phyloP scores from a whole-genome alignment of 352 stramenopile genomes.

The Globisporangium cylindrosporum region DNA sequence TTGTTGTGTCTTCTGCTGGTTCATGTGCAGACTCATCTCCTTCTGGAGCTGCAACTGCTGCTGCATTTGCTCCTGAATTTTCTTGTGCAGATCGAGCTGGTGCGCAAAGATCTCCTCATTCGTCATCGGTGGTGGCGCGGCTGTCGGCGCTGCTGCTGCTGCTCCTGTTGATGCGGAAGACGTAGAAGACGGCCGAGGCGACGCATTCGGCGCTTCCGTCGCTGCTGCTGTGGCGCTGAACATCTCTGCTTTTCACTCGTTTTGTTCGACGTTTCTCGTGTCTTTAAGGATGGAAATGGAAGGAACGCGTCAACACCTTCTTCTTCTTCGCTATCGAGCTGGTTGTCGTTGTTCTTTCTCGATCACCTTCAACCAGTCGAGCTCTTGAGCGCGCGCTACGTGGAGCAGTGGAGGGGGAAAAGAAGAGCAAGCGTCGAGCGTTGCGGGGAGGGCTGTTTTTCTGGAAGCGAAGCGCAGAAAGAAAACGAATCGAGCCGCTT shows the following conservation, averaged over 20 bases:
- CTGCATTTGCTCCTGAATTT: constrained; percentile 87
- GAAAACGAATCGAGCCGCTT: not conserved
- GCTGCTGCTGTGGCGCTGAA: constrained; percentile 5
- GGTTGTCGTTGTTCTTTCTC: not conserved
- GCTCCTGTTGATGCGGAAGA: not conserved
- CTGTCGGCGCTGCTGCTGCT: not conserved
- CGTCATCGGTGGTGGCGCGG: constrained; percentile 40
- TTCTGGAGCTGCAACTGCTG: constrained; percentile 83
- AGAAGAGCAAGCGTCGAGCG: not conserved
- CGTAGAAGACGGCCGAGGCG: constrained; percentile 8
- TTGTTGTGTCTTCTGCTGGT: constrained; percentile 20
- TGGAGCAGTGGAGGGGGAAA: not conserved
- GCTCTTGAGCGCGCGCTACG: not conserved
- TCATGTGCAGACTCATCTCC: constrained; percentile 80
- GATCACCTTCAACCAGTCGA: not conserved
- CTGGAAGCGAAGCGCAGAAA: not conserved
- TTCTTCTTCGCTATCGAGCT: not conserved
- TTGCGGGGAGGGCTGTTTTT: not conserved
- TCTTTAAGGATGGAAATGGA: not conserved
- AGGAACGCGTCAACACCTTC: not conserved
- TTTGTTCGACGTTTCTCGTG: constrained; percentile 11
- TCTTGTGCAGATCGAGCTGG: constrained; percentile 78
- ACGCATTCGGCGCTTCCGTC: constrained; percentile 2
- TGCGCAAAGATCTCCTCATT: constrained; percentile 78
- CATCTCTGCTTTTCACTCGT: constrained; percentile 8